Evolutionary conservation across 768 basidiomycete species (phyloP).

Genomic region (Coprinellus aureogranulatus): DNA sequence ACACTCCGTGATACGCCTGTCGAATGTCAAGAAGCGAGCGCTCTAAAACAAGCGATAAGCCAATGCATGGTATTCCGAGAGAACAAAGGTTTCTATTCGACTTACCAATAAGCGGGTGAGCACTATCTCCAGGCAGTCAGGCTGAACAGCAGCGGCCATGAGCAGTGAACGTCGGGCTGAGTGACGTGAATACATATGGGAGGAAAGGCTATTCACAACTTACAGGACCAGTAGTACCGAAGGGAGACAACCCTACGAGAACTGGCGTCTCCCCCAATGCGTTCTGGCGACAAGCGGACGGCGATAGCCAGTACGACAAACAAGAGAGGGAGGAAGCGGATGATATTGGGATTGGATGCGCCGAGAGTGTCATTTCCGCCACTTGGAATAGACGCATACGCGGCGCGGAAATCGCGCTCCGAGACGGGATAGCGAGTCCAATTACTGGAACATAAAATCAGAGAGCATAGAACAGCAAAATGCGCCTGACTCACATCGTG

Average conservation of each 20-base stretch:
- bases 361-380: slow-evolving; percentile 61
- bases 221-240: slow-evolving; percentile 95
- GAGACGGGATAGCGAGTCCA: slow-evolving; percentile 93
- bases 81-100: slow-evolving; percentile 14
- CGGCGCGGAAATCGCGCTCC: slow-evolving; percentile 74
- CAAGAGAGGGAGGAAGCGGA: slow-evolving; percentile 85
- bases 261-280: slow-evolving; percentile 76
- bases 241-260: slow-evolving; percentile 75
- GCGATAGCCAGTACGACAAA: slow-evolving; percentile 91
- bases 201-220: slow-evolving; percentile 30
- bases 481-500: slow-evolving; percentile 51
- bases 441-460: slow-evolving; percentile 54
- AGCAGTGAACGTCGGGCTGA: slow-evolving; percentile 82
- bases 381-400: slow-evolving; percentile 62
- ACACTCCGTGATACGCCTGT: slow-evolving; percentile 88
- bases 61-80: not conserved
- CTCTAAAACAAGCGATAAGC: slow-evolving; percentile 31
- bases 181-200: slow-evolving; percentile 14
- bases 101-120: slow-evolving; percentile 84
- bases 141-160: slow-evolving; percentile 90
- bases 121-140: slow-evolving; percentile 90
- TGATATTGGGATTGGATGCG: slow-evolving; percentile 67
- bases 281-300: slow-evolving; percentile 80
- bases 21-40: slow-evolving; percentile 62
- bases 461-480: slow-evolving; percentile 4